A percentile compares a stretch with the other conserved stretches of the same genome.
phyloP scores from a whole-genome alignment of 106 monocot genomes.

The Dioscorea alata region DNA sequence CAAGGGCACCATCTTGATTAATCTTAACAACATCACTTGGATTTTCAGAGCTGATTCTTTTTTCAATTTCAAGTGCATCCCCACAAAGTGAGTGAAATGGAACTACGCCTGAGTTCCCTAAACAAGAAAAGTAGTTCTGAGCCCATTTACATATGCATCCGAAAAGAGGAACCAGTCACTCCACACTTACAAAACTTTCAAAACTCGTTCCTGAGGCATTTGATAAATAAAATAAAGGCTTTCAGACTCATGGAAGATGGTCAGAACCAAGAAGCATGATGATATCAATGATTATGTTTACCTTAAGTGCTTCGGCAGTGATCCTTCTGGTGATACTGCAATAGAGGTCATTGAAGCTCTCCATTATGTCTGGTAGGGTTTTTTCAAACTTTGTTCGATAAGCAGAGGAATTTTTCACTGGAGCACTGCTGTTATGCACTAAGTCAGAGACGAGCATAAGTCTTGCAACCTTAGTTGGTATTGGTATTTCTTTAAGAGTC shows the following conservation, averaged over 20 bases:
- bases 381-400: conserved; percentile 98
- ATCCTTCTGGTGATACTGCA: conserved; percentile 95
- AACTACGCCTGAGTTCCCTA: conserved; percentile 77
- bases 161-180: conserved; percentile 99
- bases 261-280: background rate
- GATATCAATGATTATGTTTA: conserved; percentile 9
- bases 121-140: conserved; percentile 86
- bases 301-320: conserved; percentile 97
- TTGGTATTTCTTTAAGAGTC: conserved; percentile 94
- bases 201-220: conserved; percentile 76
- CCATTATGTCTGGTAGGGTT: conserved; percentile 89
- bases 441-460: conserved; percentile 99
- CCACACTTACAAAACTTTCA: conserved; percentile 99
- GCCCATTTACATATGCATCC: conserved; percentile 92
- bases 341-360: conserved; percentile 97
- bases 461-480: conserved; percentile 97
- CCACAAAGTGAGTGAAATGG: conserved; percentile 87
- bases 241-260: background rate
- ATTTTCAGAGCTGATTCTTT: conserved; percentile 50
- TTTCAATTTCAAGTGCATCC: conserved; percentile 84
- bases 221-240: conserved; percentile 2
- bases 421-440: conserved; percentile 98
- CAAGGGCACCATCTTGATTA: conserved; percentile 87
- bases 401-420: conserved; percentile 98
- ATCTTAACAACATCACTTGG: conserved; percentile 39